Evolutionary conservation across 352 stramenopile genomes (phyloP).

Genomic region (Pythium aphanidermatum): DNA sequence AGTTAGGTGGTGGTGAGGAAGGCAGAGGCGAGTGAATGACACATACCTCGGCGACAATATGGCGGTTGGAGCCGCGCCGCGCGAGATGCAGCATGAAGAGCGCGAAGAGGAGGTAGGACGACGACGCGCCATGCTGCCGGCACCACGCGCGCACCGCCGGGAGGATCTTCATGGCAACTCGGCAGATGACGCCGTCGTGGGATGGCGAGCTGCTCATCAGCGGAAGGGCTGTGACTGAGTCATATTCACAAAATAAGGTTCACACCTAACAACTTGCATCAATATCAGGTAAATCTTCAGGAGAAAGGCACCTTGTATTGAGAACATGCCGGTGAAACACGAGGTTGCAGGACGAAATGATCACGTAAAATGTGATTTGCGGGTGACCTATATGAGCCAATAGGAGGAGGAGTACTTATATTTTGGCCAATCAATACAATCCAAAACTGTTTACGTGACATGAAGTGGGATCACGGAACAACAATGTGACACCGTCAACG

Average conservation of each 20-base stretch:
- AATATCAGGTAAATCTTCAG: neutral
- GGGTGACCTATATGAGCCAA: neutral
- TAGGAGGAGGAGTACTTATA: neutral
- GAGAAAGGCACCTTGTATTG: constrained; percentile 9
- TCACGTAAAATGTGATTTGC: no score
- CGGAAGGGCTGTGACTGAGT: no score
- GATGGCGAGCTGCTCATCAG: no score
- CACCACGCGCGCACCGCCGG: constrained; percentile 9
- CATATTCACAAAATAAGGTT: neutral
- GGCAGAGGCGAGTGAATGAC: neutral
- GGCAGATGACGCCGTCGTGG: no score
- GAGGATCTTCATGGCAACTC: constrained; percentile 24
- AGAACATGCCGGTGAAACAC: no score
- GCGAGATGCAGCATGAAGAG: constrained; percentile 23
- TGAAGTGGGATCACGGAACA: constrained; percentile 3
- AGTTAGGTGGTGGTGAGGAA: neutral
- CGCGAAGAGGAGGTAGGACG: constrained; percentile 20
- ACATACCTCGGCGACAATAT: constrained; percentile 17
- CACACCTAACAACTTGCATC: constrained; percentile 1
- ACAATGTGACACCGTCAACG: constrained; percentile 16
- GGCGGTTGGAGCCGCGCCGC: constrained; percentile 16
- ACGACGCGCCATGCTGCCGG: constrained; percentile 16
- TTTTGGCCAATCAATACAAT: constrained; percentile 3
- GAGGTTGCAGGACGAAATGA: no score
- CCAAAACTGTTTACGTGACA: constrained; percentile 9